Percentiles rank a stretch among this genome's conserved stretches.
Conservation (phyloP, 2,329 filamentous ascomycete genomes). For the Fusarium anguioides region DNA sequence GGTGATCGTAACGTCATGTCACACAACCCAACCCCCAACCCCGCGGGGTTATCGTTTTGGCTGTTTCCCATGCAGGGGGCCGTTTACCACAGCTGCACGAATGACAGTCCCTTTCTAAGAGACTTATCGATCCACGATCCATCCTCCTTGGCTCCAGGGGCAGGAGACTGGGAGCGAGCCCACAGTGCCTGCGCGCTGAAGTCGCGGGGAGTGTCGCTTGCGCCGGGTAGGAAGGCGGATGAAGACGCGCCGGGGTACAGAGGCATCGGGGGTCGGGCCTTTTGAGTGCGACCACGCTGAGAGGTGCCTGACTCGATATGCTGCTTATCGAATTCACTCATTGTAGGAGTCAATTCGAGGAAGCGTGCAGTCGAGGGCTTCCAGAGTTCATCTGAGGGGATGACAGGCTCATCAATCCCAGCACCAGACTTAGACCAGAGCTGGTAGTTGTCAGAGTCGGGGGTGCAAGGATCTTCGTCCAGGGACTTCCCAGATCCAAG, state of each 20-base stretch:
- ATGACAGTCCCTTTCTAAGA: conserved; percentile 37
- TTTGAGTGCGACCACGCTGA: conserved; percentile 33
- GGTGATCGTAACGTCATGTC: conserved; percentile 32
- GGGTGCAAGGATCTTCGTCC: conserved; percentile 15
- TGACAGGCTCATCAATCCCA: conserved; percentile 3
- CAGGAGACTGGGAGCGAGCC: conserved; percentile 28
- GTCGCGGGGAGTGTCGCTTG: conserved; percentile 43
- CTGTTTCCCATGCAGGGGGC: conserved; percentile 15
- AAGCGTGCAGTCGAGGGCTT: conserved; percentile 36
- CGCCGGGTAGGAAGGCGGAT: conserved; percentile 41
- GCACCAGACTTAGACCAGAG: conserved; percentile 41
- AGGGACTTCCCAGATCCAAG: conserved; percentile 26
- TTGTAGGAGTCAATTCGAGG: conserved; percentile 34
- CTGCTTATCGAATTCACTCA: conserved; percentile 34
- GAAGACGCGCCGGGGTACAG: conserved; percentile 35
- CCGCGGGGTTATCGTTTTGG: conserved; percentile 6
- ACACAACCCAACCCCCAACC: conserved; percentile 8
- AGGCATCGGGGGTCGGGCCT: conserved; percentile 38
- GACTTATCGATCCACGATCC: conserved; percentile 43
- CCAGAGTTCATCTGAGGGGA: conserved; percentile 38
- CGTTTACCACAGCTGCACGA: conserved; percentile 38
- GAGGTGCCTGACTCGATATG: conserved; percentile 39
- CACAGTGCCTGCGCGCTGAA: conserved; percentile 44
- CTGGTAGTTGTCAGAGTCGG: conserved; percentile 35
- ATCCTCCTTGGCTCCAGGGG: conserved; percentile 28